Evolutionary conservation across 768 basidiomycete species (phyloP), one percentile per base, ranked within the genome.

Genomic region (Lactarius tabidus): DNA sequence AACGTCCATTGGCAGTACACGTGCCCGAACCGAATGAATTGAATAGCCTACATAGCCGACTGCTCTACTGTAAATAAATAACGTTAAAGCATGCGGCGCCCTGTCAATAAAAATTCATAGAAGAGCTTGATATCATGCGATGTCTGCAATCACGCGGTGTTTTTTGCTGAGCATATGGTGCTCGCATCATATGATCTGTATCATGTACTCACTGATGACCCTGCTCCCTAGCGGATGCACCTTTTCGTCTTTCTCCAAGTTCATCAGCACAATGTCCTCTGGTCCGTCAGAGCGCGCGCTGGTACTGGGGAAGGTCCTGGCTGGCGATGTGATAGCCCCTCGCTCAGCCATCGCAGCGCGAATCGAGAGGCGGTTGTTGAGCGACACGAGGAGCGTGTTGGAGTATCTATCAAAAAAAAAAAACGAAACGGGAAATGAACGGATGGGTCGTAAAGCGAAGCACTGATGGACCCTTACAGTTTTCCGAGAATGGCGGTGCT

Each of bases 381-480:
- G 66, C 3, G 70, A 54, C 43, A 72, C 70, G 33, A 74, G 71
- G 23, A 74, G 66, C 0, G 73, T 74, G 63, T 74, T 74, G 18
- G 72, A 68, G 58, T 68, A 70, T 14, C 64, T 65, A 36, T 52
- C 45, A 39, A 15, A 26, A n/a, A 9, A 14, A 38, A 57, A 26
- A 20, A 3, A 35, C 20, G 12, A n/a, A 26, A 1, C 14, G 23
- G 7, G 14, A 23, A 51, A 51, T 15, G 36, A 33, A 33, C n/a
- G 45, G 23, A 0, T n/a, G 1, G 6, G 10, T 14, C 4, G 14
- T 51, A 12, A 31, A 33, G 23, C n/a, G n/a, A 33, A 28, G 28
- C 53, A 43, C 51, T 45, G 58, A 55, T 54, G 23, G 43, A 14
- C 36, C 12, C 64, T 65, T 57, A 65, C 64, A 62, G 20, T 61